Evolutionary conservation across 768 basidiomycete genomes (phyloP).

Genomic region (Infundibulicybe gibba): DNA sequence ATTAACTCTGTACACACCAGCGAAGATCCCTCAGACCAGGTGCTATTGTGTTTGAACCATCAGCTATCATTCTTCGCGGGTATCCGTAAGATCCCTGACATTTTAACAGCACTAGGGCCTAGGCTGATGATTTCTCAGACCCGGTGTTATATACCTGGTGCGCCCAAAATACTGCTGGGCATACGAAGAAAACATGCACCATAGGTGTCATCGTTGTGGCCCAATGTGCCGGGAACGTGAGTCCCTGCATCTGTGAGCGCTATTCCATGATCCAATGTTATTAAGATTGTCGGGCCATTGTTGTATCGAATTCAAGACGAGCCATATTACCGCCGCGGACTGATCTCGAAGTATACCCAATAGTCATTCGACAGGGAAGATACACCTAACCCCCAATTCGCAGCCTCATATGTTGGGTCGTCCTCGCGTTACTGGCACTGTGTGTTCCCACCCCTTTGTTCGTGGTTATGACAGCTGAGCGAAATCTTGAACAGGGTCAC

Average conservation of each 20-base stretch:
- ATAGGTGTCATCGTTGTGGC: conserved; percentile 43
- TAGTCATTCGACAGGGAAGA: background rate
- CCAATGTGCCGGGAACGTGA: conserved; percentile 40
- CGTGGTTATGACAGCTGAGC: background rate
- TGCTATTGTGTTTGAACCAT: background rate
- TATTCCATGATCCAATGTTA: background rate
- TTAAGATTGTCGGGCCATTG: conserved; percentile 31
- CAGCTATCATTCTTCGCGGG: conserved; percentile 32
- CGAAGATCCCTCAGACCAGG: too few species aligned
- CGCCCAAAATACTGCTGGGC: conserved; percentile 36
- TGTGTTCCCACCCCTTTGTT: conserved; percentile 8
- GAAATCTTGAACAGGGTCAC: conserved; percentile 20
- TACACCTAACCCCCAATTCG: background rate
- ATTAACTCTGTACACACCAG: conserved; percentile 1
- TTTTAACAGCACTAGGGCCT: background rate
- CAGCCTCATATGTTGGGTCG: conserved; percentile 37
- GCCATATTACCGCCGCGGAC: conserved; percentile 34
- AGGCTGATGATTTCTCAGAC: conserved; percentile 14
- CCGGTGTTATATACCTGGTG: conserved; percentile 39
- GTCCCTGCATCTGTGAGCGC: conserved; percentile 2
- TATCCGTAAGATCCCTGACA: conserved; percentile 20
- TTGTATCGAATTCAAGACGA: conserved; percentile 33
- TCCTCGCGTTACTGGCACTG: conserved; percentile 28
- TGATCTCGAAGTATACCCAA: conserved; percentile 27
- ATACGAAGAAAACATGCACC: conserved; percentile 37